These are phyloP conservation scores for Dendrobium huoshanense DNA, from an alignment of 106 monocot species.

Conservation along the genomic window DNA sequence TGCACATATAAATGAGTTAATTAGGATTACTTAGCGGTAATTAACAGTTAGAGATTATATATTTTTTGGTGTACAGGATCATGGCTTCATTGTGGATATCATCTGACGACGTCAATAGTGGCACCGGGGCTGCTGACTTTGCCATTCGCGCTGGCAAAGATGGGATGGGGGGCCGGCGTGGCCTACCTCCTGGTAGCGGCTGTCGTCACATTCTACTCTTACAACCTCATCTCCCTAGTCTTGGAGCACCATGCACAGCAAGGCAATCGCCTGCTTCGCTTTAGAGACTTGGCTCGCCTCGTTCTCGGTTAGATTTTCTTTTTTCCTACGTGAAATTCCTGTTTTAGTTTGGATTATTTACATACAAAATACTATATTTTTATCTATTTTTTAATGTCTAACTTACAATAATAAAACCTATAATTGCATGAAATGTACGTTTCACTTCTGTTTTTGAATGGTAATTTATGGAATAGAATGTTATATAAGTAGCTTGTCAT, in stretches of 20 bases:
- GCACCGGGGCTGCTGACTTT: constrained; percentile 68
- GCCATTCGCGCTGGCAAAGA: constrained; percentile 47
- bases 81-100: constrained; percentile 80
- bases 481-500: no score
- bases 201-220: constrained; percentile 71
- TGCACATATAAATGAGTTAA: no score
- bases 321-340: not conserved
- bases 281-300: constrained; percentile 60
- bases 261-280: constrained; percentile 57
- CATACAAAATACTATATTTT: not conserved
- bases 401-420: no score
- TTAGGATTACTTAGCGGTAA: no score
- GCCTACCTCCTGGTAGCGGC: constrained; percentile 39
- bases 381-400: no score
- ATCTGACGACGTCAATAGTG: constrained; percentile 74
- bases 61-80: constrained; percentile 28
- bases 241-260: constrained; percentile 61
- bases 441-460: no score
- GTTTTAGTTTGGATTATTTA: not conserved
- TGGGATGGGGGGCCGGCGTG: constrained; percentile 59
- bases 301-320: constrained; percentile 36
- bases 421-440: no score
- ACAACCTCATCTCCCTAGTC: constrained; percentile 60
- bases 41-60: no score
- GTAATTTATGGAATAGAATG: no score